phyloP scores from a whole-genome alignment of 805 yeast genomes.

The Sugiyamaella americana region DNA sequence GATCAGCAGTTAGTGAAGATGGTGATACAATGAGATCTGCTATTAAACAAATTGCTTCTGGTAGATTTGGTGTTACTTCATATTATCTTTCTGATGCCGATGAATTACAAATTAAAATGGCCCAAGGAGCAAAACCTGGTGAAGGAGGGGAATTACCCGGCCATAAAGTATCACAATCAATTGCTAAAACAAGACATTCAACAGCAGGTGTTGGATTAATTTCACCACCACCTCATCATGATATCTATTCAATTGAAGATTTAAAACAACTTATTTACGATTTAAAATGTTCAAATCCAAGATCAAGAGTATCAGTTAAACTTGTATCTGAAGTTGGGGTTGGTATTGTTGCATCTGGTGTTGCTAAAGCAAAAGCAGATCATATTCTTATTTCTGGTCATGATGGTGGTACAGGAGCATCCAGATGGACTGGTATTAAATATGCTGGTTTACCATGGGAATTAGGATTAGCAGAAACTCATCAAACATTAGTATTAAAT shows the following conservation, averaged over 20 bases:
- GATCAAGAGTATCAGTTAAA: slow-evolving; percentile 94
- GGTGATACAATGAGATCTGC: slow-evolving; percentile 99
- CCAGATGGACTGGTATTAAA: slow-evolving; percentile 94
- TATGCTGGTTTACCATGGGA: slow-evolving; percentile 99
- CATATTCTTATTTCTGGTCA: slow-evolving; percentile 94
- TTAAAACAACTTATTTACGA: slow-evolving; percentile 94
- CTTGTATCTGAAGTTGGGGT: slow-evolving; percentile 98
- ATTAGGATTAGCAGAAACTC: slow-evolving; percentile 95
- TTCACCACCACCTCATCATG: slow-evolving; percentile 99
- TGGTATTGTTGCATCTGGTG: slow-evolving; percentile 98
- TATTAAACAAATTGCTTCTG: slow-evolving; percentile 95
- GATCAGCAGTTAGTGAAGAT: slow-evolving; percentile 69
- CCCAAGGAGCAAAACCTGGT: slow-evolving; percentile 99
- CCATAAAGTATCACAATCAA: slow-evolving; percentile 77
- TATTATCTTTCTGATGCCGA: slow-evolving; percentile 93
- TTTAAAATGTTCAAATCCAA: slow-evolving; percentile 92
- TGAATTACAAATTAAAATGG: slow-evolving; percentile 96
- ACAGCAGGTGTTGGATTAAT: slow-evolving; percentile 95
- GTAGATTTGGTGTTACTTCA: slow-evolving; percentile 97
- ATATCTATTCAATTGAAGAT: slow-evolving; percentile 96
- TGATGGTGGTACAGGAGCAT: slow-evolving; percentile 99
- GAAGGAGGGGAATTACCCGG: slow-evolving; percentile 99
- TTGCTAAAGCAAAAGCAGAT: slow-evolving; percentile 97
- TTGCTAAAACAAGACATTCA: slow-evolving; percentile 94
- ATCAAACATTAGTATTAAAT: slow-evolving; percentile 91